phyloP scores from a whole-genome alignment of 2,329 filamentous ascomycete species.

The Botrytis fragariae region DNA sequence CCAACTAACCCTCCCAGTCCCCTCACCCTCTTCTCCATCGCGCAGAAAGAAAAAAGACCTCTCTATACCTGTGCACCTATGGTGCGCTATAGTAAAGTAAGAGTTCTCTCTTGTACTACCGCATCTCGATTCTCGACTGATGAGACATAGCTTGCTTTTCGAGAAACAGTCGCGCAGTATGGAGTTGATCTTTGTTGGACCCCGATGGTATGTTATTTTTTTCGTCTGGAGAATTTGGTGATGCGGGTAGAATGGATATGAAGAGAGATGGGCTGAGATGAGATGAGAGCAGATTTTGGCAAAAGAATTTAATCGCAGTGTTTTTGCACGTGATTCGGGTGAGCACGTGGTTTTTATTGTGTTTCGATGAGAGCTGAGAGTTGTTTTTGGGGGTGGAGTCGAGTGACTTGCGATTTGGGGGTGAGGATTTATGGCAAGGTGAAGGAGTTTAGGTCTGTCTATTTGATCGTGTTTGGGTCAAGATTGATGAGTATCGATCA shows the following conservation, averaged over 20 bases:
- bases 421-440: background rate
- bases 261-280: background rate
- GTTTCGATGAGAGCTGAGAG: background rate
- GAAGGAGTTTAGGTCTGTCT: accelerated
- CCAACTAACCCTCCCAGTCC: conserved; percentile 43
- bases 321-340: conserved; percentile 60
- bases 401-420: background rate
- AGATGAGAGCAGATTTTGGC: conserved; percentile 49
- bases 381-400: background rate
- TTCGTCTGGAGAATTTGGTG: no score
- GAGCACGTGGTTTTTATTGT: conserved; percentile 14
- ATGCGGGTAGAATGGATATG: no score
- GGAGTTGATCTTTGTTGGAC: conserved; percentile 67
- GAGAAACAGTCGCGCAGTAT: conserved; percentile 63
- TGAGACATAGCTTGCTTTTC: conserved; percentile 58
- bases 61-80: conserved; percentile 64
- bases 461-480: background rate
- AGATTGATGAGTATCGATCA: background rate
- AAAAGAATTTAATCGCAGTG: conserved; percentile 65
- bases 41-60: conserved; percentile 51
- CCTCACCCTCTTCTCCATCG: conserved; percentile 57
- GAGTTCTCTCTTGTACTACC: background rate
- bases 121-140: background rate
- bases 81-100: conserved; percentile 61
- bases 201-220: conserved; percentile 53